Evolutionary conservation across 805 yeast species (phyloP), one percentile per base, ranked within the genome.

Genomic region (Candida orba): DNA sequence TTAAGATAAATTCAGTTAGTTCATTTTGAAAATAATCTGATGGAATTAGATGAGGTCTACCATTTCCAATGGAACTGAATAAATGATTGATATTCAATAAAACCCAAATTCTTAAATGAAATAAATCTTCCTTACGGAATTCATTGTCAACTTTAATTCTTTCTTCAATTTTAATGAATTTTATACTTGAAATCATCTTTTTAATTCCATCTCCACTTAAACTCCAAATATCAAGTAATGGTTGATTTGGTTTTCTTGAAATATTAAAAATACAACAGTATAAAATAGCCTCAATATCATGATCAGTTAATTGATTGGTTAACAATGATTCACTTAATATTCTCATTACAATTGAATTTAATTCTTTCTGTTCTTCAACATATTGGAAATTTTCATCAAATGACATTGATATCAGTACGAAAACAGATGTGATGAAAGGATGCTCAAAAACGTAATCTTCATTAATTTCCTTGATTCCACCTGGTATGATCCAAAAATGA

Each of bases 401-500:
- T 38, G 75, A 71, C 79, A 75, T 75, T 1, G 79, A 77, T 41
- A 76, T 59, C 20, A 75, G 60, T 4, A 72, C 75, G 58, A 71
- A 75, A 1, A 74, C 79, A 46, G 79, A 72, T 0, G 79, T 64
- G 20, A 74, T 76, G 47, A 77, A 76, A 4, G 79, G 74, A 56
- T 77, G 81, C 29, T 66, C 64, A 15, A 60, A 51, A 5, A 73
- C 81, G 53, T 73, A 78, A 10, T 61, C 60, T 33, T 68, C 56
- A 34, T 70, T 65, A 12, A 77, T 67, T 29, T 67, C 68, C 32
- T 67, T 72, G n/a, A 76, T 66, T 6, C 81, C 81, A 10, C 81
- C 81, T 2, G 82, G 82, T 6, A 76, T 72, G 37, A 78, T 75
- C 79, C 81, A 78, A 53, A 72, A 75, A 52, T 75, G 80, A 4